A percentile compares a stretch with the other conserved stretches of the same genome.
phyloP scores from a whole-genome alignment of 495 filamentous ascomycete species.

The Staphylotrichum longicolle region DNA sequence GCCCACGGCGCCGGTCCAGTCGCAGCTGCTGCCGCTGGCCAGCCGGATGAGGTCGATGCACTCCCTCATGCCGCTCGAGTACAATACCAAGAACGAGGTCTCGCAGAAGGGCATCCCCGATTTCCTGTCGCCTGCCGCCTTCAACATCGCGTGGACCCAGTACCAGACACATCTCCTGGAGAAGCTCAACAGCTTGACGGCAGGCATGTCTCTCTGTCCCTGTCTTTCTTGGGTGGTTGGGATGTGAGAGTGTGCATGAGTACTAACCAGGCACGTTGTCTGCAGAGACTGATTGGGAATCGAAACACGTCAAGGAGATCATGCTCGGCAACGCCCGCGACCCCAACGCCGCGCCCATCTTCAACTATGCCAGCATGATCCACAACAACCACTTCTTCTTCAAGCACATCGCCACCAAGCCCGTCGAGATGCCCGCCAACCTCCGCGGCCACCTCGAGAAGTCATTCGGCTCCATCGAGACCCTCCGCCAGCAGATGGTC shows the following conservation, averaged over 20 bases:
- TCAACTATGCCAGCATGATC: constrained; percentile 95
- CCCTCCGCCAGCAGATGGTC: constrained; percentile 74
- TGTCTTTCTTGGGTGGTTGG: not conserved
- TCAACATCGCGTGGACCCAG: constrained; percentile 74
- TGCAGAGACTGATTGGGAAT: constrained; percentile 57
- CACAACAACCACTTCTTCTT: constrained; percentile 99
- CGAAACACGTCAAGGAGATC: constrained; percentile 61
- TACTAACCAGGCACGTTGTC: too few relatives aligned
- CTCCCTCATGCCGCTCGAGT: constrained; percentile 56
- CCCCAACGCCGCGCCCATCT: constrained; percentile 68
- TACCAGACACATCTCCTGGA: constrained; percentile 73
- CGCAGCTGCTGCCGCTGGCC: constrained; percentile 24
- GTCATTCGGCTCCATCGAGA: constrained; percentile 77
- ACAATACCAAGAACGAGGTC: constrained; percentile 40
- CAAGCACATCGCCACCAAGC: constrained; percentile 49
- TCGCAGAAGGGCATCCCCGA: constrained; percentile 60
- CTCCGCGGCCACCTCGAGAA: constrained; percentile 47
- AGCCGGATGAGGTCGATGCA: constrained; percentile 42
- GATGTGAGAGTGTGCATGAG: not conserved
- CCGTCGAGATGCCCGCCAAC: constrained; percentile 32
- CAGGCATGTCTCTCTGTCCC: constrained; percentile 55
- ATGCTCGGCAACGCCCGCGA: constrained; percentile 75
- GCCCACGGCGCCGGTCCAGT: constrained; percentile 20
- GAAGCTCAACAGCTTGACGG: constrained; percentile 69
- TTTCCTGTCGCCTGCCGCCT: constrained; percentile 63